Evolutionary conservation across 305 asterid species (phyloP).

Genomic region (Fraxinus baroniana): DNA sequence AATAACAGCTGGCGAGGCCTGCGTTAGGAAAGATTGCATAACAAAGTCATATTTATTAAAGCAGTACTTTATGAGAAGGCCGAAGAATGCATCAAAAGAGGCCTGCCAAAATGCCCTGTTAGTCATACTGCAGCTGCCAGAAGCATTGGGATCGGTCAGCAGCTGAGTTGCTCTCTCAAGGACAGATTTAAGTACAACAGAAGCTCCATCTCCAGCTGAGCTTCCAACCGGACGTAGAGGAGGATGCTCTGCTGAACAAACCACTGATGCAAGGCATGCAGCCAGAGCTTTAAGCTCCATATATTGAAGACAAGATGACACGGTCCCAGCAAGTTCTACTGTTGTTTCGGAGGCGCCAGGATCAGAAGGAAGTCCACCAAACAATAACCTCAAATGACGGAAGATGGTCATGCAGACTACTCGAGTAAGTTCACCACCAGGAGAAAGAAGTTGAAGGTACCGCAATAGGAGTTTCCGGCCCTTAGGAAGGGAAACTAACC

Average conservation of each 20-base stretch:
- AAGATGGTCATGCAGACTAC: conserved; percentile 72
- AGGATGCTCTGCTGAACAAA: conserved; percentile 64
- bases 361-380: conserved; percentile 51
- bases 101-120: conserved; percentile 79
- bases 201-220: conserved; percentile 72
- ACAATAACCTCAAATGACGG: conserved; percentile 72
- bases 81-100: conserved; percentile 69
- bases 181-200: conserved; percentile 54
- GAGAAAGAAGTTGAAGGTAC: conserved; percentile 55
- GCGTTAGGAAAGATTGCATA: conserved; percentile 46
- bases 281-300: conserved; percentile 70
- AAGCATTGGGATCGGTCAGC: conserved; percentile 54
- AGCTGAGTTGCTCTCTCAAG: conserved; percentile 72
- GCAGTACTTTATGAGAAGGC: conserved; percentile 62
- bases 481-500: conserved; percentile 65
- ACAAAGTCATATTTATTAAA: conserved; percentile 60
- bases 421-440: conserved; percentile 55
- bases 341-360: conserved; percentile 33
- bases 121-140: conserved; percentile 46
- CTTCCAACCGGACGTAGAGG: conserved; percentile 72
- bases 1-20: conserved; percentile 37
- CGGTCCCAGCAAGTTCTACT: conserved; percentile 38
- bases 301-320: conserved; percentile 41
- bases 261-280: conserved; percentile 80
- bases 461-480: conserved; percentile 60